Conservation (phyloP, 768 basidiomycete genomes). For the Boletus reticulatus region DNA sequence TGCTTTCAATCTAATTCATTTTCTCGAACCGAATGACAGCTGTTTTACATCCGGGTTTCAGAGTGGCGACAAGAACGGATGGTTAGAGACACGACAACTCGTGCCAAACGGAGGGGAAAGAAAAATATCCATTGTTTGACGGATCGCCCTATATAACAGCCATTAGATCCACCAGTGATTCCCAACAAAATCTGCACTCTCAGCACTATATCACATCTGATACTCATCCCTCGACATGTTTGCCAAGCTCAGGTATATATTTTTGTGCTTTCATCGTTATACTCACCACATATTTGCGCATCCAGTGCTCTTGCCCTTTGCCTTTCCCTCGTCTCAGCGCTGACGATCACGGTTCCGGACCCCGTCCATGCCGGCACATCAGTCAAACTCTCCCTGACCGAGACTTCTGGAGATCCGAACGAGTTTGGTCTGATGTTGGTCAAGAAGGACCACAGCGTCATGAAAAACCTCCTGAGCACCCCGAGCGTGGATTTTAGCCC, state of each 20-base stretch:
- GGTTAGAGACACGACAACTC: too few species aligned
- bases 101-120: too few species aligned
- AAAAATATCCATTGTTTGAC: background rate
- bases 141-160: background rate
- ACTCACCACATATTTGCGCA: background rate
- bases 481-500: too few species aligned
- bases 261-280: background rate
- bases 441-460: too few species aligned
- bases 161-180: background rate
- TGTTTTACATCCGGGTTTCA: too few species aligned
- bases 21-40: too few species aligned
- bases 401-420: background rate
- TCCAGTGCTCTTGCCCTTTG: background rate
- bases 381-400: background rate
- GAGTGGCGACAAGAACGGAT: too few species aligned
- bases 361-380: background rate
- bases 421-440: too few species aligned
- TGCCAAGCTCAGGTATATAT: constrained; percentile 1
- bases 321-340: background rate
- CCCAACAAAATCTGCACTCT: too few species aligned
- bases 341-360: background rate
- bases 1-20: too few species aligned
- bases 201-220: too few species aligned
- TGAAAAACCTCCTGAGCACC: too few species aligned
- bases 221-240: background rate